Base-by-base conservation (phyloP, 495 filamentous ascomycete species). In the Entonaema liquescens region DNA sequence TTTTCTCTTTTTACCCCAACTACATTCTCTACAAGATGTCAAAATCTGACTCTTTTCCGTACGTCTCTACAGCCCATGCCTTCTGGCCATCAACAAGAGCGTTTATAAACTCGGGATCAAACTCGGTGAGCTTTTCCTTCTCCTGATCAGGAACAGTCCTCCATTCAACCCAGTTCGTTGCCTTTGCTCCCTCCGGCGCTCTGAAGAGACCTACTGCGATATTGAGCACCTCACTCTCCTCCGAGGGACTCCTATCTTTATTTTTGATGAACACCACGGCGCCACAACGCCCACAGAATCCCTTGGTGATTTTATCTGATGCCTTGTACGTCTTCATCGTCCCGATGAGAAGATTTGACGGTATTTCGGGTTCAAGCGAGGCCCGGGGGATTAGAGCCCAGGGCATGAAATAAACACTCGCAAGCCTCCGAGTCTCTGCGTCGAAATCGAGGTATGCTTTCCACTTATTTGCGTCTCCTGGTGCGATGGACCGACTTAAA, bases 351-450 rank as follows among this genome's bases (percentile, higher is more conserved):
- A 88, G 85, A 17, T 80, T 73, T 2, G 82, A 47, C 5, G 77
- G 72, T 4, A 62, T 74, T 26, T 59, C 79, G 62, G 75, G 81
- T 17, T 85, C 78, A 36, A 84, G 73, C 55, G 88, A 80, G 61
- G 77, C 74, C 35, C 82, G 83, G 0, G 90, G 90, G 3, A 90
- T 75, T 63, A 90, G 89, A 0, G 85, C 83, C 90, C 90, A 93
- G 3, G 80, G 73, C 42, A 88, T 81, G 52, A 88, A 84, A 25
- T 91, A 88, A 68, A 85, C 85, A 11, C 90, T 90, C 13, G 83
- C 83, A 7, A 81, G 76, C 11, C 85, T 76, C 26, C 90, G 85
- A 76, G 89, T 91, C 47, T 86, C 86, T 12, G 71, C 73, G 77
- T 89, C 91, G 2, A 83, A 76, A 72, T 90, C 91, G 31, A 85